These are phyloP conservation scores for Pichia kudriavzevii DNA, from an alignment of 1,139 yeast species.

Conservation along the genomic window DNA sequence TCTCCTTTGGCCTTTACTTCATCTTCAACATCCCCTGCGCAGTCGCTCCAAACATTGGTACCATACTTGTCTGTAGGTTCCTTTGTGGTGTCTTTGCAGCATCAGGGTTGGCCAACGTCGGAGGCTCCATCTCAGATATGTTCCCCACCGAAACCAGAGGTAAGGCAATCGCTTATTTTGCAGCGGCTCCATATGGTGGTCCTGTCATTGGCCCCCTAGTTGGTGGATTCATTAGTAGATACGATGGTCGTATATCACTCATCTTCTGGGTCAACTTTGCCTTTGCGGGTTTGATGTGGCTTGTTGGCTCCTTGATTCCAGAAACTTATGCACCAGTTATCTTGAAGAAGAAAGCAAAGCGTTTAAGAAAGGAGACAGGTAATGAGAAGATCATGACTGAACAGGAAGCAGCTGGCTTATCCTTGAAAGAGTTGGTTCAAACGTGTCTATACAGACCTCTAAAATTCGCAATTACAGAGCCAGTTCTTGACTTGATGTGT, in stretches of 20 bases:
- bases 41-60: slow-evolving; percentile 73
- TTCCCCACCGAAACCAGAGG: slow-evolving; percentile 76
- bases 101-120: slow-evolving; percentile 79
- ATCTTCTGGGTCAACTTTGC: slow-evolving; percentile 91
- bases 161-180: slow-evolving; percentile 81
- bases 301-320: slow-evolving; percentile 55
- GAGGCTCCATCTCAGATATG: slow-evolving; percentile 86
- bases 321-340: slow-evolving; percentile 91
- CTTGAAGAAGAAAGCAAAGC: slow-evolving; percentile 62
- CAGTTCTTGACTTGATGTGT: slow-evolving; percentile 76
- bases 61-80: slow-evolving; percentile 72
- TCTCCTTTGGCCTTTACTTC: slow-evolving; percentile 66
- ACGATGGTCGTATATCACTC: slow-evolving; percentile 58
- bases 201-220: slow-evolving; percentile 89
- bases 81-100: slow-evolving; percentile 81
- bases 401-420: slow-evolving; percentile 73
- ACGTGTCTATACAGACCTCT: slow-evolving; percentile 71
- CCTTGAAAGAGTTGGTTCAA: slow-evolving; percentile 54
- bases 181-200: slow-evolving; percentile 89
- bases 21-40: slow-evolving; percentile 89
- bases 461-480: slow-evolving; percentile 67
- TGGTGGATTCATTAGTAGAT: slow-evolving; percentile 74
- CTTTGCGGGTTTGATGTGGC: slow-evolving; percentile 79
- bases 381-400: slow-evolving; percentile 82
- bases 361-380: slow-evolving; percentile 71